phyloP scores from a whole-genome alignment of 2,329 filamentous ascomycete genomes.

The Grosmannia serpens region DNA sequence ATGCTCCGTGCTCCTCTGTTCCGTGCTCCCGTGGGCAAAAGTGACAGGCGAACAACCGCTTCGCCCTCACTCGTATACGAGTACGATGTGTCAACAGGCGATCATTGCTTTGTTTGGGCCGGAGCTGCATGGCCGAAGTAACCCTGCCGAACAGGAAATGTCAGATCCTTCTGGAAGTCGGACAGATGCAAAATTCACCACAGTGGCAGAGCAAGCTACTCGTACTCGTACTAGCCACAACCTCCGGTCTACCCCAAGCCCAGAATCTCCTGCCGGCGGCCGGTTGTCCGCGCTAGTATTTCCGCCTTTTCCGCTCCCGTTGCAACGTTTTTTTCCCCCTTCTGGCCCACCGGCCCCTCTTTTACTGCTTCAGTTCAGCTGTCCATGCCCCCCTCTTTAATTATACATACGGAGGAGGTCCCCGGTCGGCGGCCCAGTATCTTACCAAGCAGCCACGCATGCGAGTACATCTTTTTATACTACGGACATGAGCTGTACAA shows the following conservation, averaged over 20 bases:
- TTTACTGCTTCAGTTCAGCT: slow-evolving; percentile 5
- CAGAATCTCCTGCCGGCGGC: not conserved
- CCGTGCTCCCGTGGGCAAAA: too few species aligned
- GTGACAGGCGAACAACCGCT: too few species aligned
- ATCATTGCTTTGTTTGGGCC: not conserved
- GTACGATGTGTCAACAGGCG: not conserved
- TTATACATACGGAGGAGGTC: not conserved
- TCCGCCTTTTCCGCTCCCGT: not conserved
- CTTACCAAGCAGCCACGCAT: not conserved
- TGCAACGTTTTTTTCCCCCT: not conserved
- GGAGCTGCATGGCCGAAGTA: not conserved
- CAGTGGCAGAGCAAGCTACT: not conserved
- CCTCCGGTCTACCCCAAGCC: not conserved
- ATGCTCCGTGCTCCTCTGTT: too few species aligned
- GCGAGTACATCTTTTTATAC: too few species aligned
- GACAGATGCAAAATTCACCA: not conserved
- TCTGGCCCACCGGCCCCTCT: not conserved
- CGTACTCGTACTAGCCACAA: not conserved
- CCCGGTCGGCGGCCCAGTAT: not conserved
- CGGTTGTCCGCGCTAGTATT: not conserved
- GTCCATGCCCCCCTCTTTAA: not conserved
- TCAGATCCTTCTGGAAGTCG: not conserved
- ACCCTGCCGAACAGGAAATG: not conserved
- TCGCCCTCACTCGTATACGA: too few species aligned
- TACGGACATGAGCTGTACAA: too few species aligned